These are phyloP conservation scores for Stevia rebaudiana DNA, from an alignment of 140 eudicot genomes.

Conservation along the genomic window DNA sequence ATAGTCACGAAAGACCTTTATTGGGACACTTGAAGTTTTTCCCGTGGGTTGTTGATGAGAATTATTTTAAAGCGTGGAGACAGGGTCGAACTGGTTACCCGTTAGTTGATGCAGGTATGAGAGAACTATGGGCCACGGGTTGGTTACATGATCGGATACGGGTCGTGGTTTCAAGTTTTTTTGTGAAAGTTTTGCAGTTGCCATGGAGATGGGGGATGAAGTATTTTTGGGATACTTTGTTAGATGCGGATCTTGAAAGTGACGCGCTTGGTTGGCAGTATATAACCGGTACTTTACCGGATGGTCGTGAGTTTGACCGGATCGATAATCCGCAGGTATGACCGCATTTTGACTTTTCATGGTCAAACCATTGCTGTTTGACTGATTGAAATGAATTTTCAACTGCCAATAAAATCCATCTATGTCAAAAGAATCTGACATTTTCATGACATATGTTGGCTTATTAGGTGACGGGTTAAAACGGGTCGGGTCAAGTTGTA, in stretches of 20 bases:
- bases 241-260: conserved; percentile 98
- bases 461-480: background rate
- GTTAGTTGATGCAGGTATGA: conserved; percentile 98
- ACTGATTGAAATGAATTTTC: background rate
- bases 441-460: background rate
- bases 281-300: conserved; percentile 87
- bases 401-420: background rate
- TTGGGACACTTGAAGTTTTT: conserved; percentile 90
- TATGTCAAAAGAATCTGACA: background rate
- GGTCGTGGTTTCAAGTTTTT: conserved; percentile 93
- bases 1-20: conserved; percentile 91
- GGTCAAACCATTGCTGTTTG: background rate
- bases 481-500: background rate
- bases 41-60: conserved; percentile 88
- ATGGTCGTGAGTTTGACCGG: conserved; percentile 83
- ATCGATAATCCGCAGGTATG: conserved; percentile 92
- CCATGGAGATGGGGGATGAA: conserved; percentile 99
- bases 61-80: conserved; percentile 89
- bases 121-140: conserved; percentile 98
- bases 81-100: conserved; percentile 99
- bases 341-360: background rate
- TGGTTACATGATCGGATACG: conserved; percentile 95
- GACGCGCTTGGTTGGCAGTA: conserved; percentile 99
- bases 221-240: conserved; percentile 93
- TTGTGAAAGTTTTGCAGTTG: conserved; percentile 90